Percentiles rank a stretch among this genome's conserved stretches.
These are phyloP conservation scores for Trametopsis cervina DNA, from an alignment of 768 basidiomycete species.

Conservation along the genomic window DNA sequence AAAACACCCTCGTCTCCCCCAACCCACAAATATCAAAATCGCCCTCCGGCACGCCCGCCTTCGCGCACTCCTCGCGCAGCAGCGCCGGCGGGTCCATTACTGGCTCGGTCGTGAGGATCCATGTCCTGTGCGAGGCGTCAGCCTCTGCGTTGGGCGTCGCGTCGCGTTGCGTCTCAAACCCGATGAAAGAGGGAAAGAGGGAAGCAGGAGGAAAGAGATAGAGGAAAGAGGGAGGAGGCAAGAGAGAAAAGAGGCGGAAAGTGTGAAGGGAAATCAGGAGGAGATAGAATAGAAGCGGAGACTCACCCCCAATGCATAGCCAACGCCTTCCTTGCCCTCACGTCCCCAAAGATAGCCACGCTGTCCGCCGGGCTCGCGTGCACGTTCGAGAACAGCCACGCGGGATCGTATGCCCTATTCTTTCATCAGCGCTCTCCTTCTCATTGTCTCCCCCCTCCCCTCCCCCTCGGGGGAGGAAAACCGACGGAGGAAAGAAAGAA, in stretches of 20 bases:
- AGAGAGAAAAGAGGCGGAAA: too few species aligned
- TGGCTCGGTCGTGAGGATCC: slow-evolving; percentile 47
- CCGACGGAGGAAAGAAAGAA: neutral
- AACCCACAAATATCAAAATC: slow-evolving; percentile 52
- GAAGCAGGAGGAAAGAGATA: too few species aligned
- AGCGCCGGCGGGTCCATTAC: slow-evolving; percentile 52
- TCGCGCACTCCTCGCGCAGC: slow-evolving; percentile 45
- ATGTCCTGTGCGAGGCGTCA: slow-evolving; percentile 35
- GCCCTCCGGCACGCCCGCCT: slow-evolving; percentile 43
- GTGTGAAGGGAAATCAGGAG: too few species aligned
- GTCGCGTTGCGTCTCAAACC: too few species aligned
- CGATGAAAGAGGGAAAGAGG: too few species aligned
- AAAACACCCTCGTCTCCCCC: slow-evolving; percentile 44
- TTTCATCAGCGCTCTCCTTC: too few species aligned
- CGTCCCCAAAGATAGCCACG: slow-evolving; percentile 59
- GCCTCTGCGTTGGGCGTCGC: too few species aligned
- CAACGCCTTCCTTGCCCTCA: slow-evolving; percentile 49
- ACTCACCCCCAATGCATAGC: slow-evolving; percentile 69
- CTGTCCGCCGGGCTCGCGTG: slow-evolving; percentile 66
- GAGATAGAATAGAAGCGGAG: neutral
- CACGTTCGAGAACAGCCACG: slow-evolving; percentile 48
- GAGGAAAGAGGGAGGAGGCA: too few species aligned
- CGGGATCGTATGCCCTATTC: slow-evolving; percentile 51
- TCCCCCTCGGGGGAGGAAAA: too few species aligned
- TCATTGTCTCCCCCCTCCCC: neutral